A percentile compares a stretch with the other conserved stretches of the same genome.
Evolutionary conservation across 768 basidiomycete species (phyloP).

Genomic region (Lactifluus pinguis): DNA sequence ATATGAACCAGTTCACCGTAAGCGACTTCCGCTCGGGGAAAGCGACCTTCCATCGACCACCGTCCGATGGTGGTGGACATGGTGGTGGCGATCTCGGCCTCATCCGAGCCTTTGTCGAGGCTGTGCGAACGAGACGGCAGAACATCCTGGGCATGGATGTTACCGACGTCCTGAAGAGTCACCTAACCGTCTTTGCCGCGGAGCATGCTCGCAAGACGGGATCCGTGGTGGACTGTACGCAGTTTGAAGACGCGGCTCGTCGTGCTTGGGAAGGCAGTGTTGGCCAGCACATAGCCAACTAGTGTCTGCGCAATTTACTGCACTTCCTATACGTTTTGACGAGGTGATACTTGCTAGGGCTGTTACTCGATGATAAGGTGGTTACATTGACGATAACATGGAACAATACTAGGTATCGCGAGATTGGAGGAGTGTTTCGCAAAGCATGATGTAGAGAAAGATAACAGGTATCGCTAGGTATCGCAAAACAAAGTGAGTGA

Average conservation of each 20-base stretch:
- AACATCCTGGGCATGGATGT: constrained; percentile 55
- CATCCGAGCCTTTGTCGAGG: constrained; percentile 66
- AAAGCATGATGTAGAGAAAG: not conserved
- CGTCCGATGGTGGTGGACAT: constrained; percentile 58
- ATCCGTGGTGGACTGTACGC: constrained; percentile 55
- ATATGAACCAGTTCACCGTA: constrained; percentile 69
- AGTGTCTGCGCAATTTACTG: not conserved
- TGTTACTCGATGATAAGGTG: not conserved
- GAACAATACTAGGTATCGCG: constrained; percentile 13
- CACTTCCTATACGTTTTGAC: not conserved
- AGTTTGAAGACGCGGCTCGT: constrained; percentile 51
- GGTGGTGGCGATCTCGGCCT: constrained; percentile 80
- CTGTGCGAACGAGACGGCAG: constrained; percentile 59
- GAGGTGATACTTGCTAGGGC: not conserved
- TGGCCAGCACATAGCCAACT: not conserved
- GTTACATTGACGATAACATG: constrained; percentile 10
- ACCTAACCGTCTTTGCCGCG: constrained; percentile 82
- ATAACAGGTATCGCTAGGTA: constrained; percentile 17
- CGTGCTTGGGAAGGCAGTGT: constrained; percentile 21
- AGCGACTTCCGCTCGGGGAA: constrained; percentile 60
- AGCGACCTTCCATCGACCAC: constrained; percentile 39
- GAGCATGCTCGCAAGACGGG: constrained; percentile 68
- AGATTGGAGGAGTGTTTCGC: constrained; percentile 2
- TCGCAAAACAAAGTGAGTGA: constrained; percentile 16
- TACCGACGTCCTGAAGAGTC: constrained; percentile 62